These are phyloP conservation scores for Pseudocercospora vitis DNA, from an alignment of 2,329 filamentous ascomycete genomes.

Conservation along the genomic window DNA sequence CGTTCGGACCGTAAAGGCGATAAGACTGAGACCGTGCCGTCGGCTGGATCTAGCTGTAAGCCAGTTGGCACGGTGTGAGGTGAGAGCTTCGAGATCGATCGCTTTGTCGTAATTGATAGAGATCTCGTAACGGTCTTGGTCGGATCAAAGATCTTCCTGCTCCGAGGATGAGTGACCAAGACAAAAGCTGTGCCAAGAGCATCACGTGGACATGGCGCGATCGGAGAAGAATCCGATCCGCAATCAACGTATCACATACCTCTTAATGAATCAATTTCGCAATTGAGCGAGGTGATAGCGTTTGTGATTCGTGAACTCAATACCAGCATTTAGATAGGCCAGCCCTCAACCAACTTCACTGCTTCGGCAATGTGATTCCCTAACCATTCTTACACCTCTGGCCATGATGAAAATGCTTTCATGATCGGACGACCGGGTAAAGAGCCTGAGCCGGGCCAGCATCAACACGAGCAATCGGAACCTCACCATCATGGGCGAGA, in stretches of 20 bases:
- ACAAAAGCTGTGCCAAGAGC: background rate
- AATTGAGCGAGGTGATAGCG: background rate
- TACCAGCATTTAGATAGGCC: background rate
- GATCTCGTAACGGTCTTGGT: background rate
- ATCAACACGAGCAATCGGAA: background rate
- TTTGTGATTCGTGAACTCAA: background rate
- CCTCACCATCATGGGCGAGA: background rate
- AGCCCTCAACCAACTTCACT: background rate
- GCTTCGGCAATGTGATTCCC: background rate
- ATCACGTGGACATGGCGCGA: background rate
- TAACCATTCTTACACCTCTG: background rate
- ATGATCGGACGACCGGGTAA: background rate
- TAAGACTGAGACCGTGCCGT: background rate
- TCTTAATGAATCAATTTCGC: background rate
- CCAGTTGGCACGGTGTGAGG: background rate
- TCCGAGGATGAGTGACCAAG: background rate
- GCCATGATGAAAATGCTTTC: background rate
- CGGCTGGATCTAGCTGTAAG: background rate
- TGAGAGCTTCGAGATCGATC: background rate
- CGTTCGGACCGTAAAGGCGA: background rate
- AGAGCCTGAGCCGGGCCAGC: background rate
- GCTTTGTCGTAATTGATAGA: background rate
- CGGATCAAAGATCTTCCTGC: background rate
- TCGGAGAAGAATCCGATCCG: background rate
- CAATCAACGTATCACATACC: background rate